phyloP scores from a whole-genome alignment of 2,329 filamentous ascomycete genomes.

The Paramyrothecium roridum region DNA sequence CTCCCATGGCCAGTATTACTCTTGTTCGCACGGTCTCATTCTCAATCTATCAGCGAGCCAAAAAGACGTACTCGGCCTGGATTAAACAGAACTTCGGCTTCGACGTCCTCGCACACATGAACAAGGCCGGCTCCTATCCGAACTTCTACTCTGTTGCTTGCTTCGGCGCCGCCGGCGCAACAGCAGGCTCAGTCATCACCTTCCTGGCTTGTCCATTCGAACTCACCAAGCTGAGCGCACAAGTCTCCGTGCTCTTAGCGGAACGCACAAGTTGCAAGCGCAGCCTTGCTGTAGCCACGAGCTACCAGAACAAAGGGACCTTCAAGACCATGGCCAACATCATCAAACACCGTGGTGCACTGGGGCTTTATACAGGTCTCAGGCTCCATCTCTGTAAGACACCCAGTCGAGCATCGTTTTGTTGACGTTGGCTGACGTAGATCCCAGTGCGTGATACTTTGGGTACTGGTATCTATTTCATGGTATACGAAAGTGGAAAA shows the following conservation, averaged over 20 bases:
- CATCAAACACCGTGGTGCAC: conserved; percentile 67
- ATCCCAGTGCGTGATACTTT: conserved; percentile 73
- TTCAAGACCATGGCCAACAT: conserved; percentile 74
- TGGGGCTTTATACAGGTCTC: conserved; percentile 78
- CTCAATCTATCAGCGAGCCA: conserved; percentile 75
- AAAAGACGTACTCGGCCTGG: conserved; percentile 69
- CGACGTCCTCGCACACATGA: conserved; percentile 72
- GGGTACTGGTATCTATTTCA: conserved; percentile 83
- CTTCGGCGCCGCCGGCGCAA: conserved; percentile 75
- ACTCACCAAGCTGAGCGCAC: conserved; percentile 83
- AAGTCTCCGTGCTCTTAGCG: conserved; percentile 77
- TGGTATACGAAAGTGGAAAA: conserved; percentile 84
- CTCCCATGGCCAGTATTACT: conserved; percentile 77
- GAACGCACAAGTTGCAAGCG: conserved; percentile 34
- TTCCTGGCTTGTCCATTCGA: conserved; percentile 84
- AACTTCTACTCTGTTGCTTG: conserved; percentile 71
- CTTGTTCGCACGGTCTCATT: conserved; percentile 76
- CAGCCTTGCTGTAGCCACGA: conserved; percentile 59
- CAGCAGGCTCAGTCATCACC: conserved; percentile 76
- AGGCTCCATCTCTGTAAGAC: conserved; percentile 71
- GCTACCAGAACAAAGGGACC: conserved; percentile 76
- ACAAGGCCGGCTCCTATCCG: conserved; percentile 66
- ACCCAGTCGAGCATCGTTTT: background rate
- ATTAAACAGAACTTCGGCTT: conserved; percentile 64
- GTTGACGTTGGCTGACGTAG: conserved; percentile 8